These are phyloP conservation scores for Komagataea norvegica DNA, from an alignment of 1,139 yeast species.

Conservation along the genomic window DNA sequence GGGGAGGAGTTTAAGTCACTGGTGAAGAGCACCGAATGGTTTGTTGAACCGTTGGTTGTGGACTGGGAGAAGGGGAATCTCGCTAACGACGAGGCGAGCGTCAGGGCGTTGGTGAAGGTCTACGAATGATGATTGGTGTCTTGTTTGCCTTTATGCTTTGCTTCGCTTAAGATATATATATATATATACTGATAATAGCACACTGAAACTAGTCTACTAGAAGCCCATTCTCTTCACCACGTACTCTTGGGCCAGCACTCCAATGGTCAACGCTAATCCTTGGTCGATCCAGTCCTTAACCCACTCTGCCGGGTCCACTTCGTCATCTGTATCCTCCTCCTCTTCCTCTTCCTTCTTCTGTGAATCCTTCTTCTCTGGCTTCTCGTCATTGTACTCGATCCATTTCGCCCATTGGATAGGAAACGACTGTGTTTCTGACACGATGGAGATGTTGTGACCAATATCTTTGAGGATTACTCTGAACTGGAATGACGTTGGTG, in stretches of 20 bases:
- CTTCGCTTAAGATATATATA: too few species aligned
- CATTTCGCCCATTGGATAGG: slow-evolving; percentile 88
- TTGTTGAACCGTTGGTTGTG: slow-evolving; percentile 46
- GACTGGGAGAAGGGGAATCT: slow-evolving; percentile 52
- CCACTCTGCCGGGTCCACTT: slow-evolving; percentile 93
- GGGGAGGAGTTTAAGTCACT: slow-evolving; percentile 15
- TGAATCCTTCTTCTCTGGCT: slow-evolving; percentile 22
- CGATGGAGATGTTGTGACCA: slow-evolving; percentile 67
- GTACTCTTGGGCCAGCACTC: slow-evolving; percentile 84
- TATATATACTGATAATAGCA: too few species aligned
- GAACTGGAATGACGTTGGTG: slow-evolving; percentile 53
- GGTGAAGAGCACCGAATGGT: slow-evolving; percentile 17
- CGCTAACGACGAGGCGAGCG: slow-evolving; percentile 43
- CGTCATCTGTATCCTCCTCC: slow-evolving; percentile 32
- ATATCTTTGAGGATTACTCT: slow-evolving; percentile 72
- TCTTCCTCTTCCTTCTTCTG: slow-evolving; percentile 20
- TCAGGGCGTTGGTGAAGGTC: slow-evolving; percentile 13
- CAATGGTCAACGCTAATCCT: slow-evolving; percentile 74
- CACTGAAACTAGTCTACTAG: too few species aligned
- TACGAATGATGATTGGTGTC: slow-evolving; percentile 1
- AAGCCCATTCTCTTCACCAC: slow-evolving; percentile 88
- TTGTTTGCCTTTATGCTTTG: neutral
- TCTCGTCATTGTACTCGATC: slow-evolving; percentile 42
- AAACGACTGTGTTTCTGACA: slow-evolving; percentile 81
- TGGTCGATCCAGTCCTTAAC: slow-evolving; percentile 89